A percentile compares a stretch with the other conserved stretches of the same genome.
These are phyloP conservation scores for Entamoeba invadens DNA, from an alignment of 208 protist genomes.

Conservation along the genomic window DNA sequence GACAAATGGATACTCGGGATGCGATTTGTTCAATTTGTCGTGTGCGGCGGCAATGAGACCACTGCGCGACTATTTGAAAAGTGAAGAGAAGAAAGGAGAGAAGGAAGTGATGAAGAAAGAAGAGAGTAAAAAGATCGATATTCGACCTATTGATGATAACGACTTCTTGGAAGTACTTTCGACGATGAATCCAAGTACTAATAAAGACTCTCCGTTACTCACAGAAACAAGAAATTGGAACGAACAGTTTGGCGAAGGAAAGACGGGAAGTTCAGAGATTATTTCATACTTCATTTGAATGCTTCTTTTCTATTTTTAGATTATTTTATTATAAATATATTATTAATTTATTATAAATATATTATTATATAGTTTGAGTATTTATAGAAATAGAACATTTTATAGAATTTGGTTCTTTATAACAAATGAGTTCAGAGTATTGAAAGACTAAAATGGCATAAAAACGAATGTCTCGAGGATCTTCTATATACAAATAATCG, in stretches of 20 bases:
- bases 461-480: too few relatives aligned
- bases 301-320: conserved; percentile 3
- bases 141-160: neutral
- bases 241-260: neutral
- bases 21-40: conserved; percentile 3
- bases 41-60: neutral
- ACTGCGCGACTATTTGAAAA: neutral
- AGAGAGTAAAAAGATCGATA: neutral
- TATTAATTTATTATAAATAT: too few relatives aligned
- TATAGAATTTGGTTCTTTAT: too few relatives aligned
- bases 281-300: neutral
- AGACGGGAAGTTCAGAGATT: neutral
- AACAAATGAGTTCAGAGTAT: too few relatives aligned
- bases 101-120: neutral
- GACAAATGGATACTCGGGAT: conserved; percentile 1
- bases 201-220: neutral
- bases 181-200: neutral
- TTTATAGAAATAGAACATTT: too few relatives aligned
- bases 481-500: too few relatives aligned
- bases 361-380: too few relatives aligned
- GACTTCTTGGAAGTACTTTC: neutral
- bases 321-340: conserved; percentile 19
- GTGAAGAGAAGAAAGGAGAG: neutral
- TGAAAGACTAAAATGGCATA: too few relatives aligned
- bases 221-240: neutral